Evolutionary conservation across 2,329 filamentous ascomycete species (phyloP), one percentile per base, ranked within the genome.

Genomic region (Ceratocystiopsis sp.): DNA sequence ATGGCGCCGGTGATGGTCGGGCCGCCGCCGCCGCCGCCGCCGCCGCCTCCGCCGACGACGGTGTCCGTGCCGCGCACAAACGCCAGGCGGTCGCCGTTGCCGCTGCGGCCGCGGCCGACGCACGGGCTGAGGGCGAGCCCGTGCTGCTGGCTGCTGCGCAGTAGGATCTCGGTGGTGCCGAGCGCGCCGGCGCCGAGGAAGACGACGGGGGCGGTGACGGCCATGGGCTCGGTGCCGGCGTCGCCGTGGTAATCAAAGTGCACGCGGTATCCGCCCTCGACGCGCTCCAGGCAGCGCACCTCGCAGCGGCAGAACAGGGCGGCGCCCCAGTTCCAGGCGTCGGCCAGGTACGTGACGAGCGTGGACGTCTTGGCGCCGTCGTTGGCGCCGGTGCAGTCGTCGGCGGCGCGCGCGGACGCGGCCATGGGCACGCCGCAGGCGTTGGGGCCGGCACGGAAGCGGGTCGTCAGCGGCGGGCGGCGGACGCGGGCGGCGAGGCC

Each of bases 281-380:
- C 65, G 53, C 74, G 69, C 44, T 71, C 66, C 41, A 82, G 62
- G 51, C 79, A 71, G 38, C 72, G 64, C 2, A 80, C 78, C 54
- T 82, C 75, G 47, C 75, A 76, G 50, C 76, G 69, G 56, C 78
- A 82, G 48, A 82, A 82, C 57, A 82, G 72, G 52, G 82, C 76
- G 13, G 78, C 74, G 10, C 77, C 78, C 74, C 75, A 78, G 51
- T 80, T 78, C 77, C 76, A 81, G 2, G 78, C 76, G 55, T 82
- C 78, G 9, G 73, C 67, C 9, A 82, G 60, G 51, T 82, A 82
- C 0, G 77, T 82, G 35, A 78, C 73, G 1, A 76, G 61, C 0
- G 73, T 79, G 12, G 71, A 77, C 16, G 68, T 79, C 57, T 80
- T 81, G 29, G 73, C 79, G 2, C 75, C 75, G 54, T 82, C 78